These are phyloP conservation scores for Quercus engelmannii DNA, from an alignment of 306 rosid genomes.

Conservation along the genomic window DNA sequence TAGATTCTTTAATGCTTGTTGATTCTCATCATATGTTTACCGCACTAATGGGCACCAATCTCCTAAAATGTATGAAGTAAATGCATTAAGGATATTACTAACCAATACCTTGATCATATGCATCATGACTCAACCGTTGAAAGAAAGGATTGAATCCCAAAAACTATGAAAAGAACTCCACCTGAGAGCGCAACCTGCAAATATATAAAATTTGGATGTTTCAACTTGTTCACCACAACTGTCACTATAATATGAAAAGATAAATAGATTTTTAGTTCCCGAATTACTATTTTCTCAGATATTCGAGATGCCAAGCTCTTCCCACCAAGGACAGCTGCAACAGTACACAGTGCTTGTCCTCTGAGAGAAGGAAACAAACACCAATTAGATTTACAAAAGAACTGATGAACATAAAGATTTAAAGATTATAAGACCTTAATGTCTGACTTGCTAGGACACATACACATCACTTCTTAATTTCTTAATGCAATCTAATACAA, in stretches of 20 bases:
- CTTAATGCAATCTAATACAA: background rate
- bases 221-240: background rate
- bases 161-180: constrained; percentile 78
- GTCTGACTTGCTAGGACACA: background rate
- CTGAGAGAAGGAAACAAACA: constrained; percentile 31
- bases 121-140: constrained; percentile 51
- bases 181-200: constrained; percentile 85
- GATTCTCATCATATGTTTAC: too few relatives aligned
- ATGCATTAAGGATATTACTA: constrained; percentile 25
- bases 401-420: background rate
- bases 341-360: constrained; percentile 86
- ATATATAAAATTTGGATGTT: background rate
- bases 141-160: constrained; percentile 87
- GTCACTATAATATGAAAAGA: background rate
- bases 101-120: constrained; percentile 32
- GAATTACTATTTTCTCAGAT: constrained; percentile 77
- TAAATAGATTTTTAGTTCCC: background rate
- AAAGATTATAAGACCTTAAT: too few relatives aligned
- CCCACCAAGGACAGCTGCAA: constrained; percentile 89
- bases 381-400: constrained; percentile 4
- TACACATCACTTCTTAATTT: background rate
- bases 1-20: too few relatives aligned
- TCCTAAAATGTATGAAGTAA: background rate
- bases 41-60: background rate
- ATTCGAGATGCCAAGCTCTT: constrained; percentile 94